Base-by-base conservation (phyloP, 2,329 filamentous ascomycete species). In the Xylaria sp. region DNA sequence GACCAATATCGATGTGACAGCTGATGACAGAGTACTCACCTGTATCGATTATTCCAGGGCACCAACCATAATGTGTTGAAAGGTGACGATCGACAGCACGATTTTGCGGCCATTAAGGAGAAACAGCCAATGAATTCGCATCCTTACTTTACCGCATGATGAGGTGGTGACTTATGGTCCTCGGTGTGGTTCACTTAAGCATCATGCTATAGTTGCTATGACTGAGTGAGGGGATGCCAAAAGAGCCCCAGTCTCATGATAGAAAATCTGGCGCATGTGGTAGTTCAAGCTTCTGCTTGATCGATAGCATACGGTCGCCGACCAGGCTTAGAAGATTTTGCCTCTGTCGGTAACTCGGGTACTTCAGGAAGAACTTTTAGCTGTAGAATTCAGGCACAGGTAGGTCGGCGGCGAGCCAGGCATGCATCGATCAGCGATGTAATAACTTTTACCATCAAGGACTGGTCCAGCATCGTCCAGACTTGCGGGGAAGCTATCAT, bases 111-210 rank as follows among this genome's bases (percentile, higher is more conserved):
- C 61, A 61, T 50, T 45, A 35, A 61, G 37, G 21, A 51, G 14
- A 19, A 43, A 43, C 46, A 57, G 45, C n/a, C 35, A 61, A 62
- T 51, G 17, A 40, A 38, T 49, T 61, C 23, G 42, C 57, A 46
- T 55, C 52, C 47, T 63, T 66, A 43, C 28, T 38, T n/a, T n/a
- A n/a, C n/a, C n/a, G 33, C 58, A 50, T 54, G 47, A 35, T 21
- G 45, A 43, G 47, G 38, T 68, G 67, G 69, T 52, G 70, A 69
- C 59, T 65, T 45, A 52, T 64, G 64, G 66, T 65, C 67, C 60
- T 69, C 25, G 42, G 42, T 23, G 21, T n/a, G 6, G 35, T 57
- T 57, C 51, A 67, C 58, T 50, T 65, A 52, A 19, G 23, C 59
- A 47, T 57, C 57, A 28, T 55, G 19, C 55, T 55, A 38, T 54